Conservation (phyloP, 2,329 filamentous ascomycete genomes). For the Fusarium nisikadoi region DNA sequence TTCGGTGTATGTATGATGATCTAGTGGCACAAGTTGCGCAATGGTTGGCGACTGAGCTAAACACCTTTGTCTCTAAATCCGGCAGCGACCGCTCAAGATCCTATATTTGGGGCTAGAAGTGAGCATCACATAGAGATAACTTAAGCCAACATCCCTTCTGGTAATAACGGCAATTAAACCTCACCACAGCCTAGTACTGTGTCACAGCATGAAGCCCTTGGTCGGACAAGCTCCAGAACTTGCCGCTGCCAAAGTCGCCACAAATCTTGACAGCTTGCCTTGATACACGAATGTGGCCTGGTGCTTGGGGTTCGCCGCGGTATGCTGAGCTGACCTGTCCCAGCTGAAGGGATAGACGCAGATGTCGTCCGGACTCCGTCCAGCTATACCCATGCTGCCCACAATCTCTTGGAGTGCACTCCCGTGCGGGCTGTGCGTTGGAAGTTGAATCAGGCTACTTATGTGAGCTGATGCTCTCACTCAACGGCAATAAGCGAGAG, state of each 20-base stretch:
- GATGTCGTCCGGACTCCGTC: conserved; percentile 1
- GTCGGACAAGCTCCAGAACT: conserved; percentile 3
- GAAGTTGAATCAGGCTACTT: background rate
- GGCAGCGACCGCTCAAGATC: background rate
- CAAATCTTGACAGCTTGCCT: background rate
- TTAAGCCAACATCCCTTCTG: background rate
- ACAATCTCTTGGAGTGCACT: conserved; percentile 4
- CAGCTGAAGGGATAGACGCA: background rate
- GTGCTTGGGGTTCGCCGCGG: background rate
- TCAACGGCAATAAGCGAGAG: conserved; percentile 18
- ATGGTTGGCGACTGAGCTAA: background rate
- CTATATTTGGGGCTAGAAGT: background rate
- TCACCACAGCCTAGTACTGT: background rate
- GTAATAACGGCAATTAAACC: background rate
- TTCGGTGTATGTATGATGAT: background rate
- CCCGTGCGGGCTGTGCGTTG: conserved; percentile 7
- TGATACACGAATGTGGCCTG: background rate
- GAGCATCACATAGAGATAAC: background rate
- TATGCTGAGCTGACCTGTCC: background rate
- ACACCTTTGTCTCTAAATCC: background rate
- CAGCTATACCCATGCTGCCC: conserved; percentile 25
- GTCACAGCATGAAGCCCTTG: background rate
- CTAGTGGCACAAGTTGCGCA: background rate
- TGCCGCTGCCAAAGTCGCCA: conserved; percentile 1
- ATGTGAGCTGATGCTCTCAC: background rate